Evolutionary conservation across 805 yeast genomes (phyloP).

Genomic region (Lachancea fermentati): DNA sequence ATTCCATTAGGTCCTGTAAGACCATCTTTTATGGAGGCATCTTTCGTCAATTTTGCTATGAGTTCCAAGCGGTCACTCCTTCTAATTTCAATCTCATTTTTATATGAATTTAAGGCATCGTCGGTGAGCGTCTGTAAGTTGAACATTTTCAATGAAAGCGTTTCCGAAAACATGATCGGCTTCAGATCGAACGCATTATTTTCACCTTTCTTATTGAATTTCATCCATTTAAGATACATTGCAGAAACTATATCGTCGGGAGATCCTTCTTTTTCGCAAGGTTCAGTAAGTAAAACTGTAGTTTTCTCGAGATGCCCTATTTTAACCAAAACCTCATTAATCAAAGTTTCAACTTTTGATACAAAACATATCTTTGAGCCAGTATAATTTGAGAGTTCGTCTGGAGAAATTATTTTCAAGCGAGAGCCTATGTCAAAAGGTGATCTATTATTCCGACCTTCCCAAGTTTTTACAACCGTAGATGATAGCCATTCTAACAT

Average conservation of each 20-base stretch:
- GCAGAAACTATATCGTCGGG: conserved; percentile 9
- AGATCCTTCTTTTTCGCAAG: conserved; percentile 17
- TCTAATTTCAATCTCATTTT: conserved; percentile 40
- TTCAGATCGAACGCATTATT: conserved; percentile 54
- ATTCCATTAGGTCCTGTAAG: conserved; percentile 1
- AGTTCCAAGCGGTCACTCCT: conserved; percentile 37
- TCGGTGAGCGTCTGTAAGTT: conserved; percentile 48
- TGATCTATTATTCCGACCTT: conserved; percentile 51
- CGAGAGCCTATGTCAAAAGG: conserved; percentile 70
- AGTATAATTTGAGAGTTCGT: conserved; percentile 46
- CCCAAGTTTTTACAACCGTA: conserved; percentile 82
- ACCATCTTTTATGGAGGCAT: conserved; percentile 23
- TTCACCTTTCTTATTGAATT: conserved; percentile 33
- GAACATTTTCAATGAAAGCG: conserved; percentile 35
- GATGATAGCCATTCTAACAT: conserved; percentile 96
- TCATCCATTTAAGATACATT: conserved; percentile 43
- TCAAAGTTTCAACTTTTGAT: conserved; percentile 59
- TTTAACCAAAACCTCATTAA: conserved; percentile 46
- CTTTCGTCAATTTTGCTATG: conserved; percentile 30
- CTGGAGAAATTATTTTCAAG: conserved; percentile 52
- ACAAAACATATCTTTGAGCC: conserved; percentile 81
- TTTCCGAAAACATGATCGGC: conserved; percentile 48
- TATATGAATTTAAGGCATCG: conserved; percentile 45
- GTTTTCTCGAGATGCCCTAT: conserved; percentile 62
- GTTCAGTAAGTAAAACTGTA: conserved; percentile 74